Conservation (phyloP, 73 alveolate genomes). For the Paramecium octaurelia region DNA sequence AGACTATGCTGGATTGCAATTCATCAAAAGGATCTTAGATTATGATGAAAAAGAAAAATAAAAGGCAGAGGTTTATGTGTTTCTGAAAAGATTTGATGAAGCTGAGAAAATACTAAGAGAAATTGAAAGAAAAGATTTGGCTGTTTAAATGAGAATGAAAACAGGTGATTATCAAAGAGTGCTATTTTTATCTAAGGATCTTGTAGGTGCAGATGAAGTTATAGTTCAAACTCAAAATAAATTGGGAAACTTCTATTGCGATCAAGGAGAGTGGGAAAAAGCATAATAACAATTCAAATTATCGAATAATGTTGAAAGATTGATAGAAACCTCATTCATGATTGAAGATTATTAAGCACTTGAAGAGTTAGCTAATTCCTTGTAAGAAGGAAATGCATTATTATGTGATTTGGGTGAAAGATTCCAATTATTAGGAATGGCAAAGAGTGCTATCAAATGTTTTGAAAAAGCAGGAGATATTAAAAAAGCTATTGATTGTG, state of each 20-base stretch:
- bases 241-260: conserved; percentile 77
- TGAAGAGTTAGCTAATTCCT: conserved; percentile 74
- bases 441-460: conserved; percentile 96
- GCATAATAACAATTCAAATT: conserved; percentile 80
- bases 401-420: conserved; percentile 88
- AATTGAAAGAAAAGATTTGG: conserved; percentile 97
- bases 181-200: conserved; percentile 80
- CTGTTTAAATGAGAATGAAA: conserved; percentile 90
- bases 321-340: conserved; percentile 85
- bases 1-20: conserved; percentile 82
- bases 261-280: conserved; percentile 79
- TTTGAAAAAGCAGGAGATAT: conserved; percentile 95
- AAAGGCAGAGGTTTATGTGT: conserved; percentile 55
- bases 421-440: conserved; percentile 90
- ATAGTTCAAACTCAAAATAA: conserved; percentile 82
- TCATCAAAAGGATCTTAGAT: conserved; percentile 65
- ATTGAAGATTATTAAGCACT: conserved; percentile 84
- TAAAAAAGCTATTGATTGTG: conserved; percentile 98
- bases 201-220: conserved; percentile 92
- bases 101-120: conserved; percentile 95
- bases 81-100: conserved; percentile 89
- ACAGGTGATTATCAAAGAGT: conserved; percentile 97
- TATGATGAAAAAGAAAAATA: conserved; percentile 58
- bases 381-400: conserved; percentile 88
- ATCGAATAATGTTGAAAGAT: conserved; percentile 82